A percentile compares a stretch with the other conserved stretches of the same genome.
phyloP scores from a whole-genome alignment of 257 asterid species.

The Solanum acaule region DNA sequence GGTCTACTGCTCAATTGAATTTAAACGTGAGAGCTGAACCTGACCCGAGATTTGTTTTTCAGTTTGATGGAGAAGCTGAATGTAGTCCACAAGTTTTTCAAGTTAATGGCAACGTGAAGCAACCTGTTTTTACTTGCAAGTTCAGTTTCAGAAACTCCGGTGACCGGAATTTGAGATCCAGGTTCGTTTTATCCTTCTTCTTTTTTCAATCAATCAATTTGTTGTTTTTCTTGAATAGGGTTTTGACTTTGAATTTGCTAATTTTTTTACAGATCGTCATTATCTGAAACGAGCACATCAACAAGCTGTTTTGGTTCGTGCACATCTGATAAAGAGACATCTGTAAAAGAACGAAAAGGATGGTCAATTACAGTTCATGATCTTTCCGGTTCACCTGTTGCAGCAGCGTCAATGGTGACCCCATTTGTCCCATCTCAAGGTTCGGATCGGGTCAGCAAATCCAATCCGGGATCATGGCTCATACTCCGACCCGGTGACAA shows the following conservation, averaged over 20 bases:
- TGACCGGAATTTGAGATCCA: slow-evolving; percentile 70
- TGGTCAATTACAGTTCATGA: slow-evolving; percentile 98
- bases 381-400: slow-evolving; percentile 92
- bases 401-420: slow-evolving; percentile 93
- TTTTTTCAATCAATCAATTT: neutral
- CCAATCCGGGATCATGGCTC: slow-evolving; percentile 98
- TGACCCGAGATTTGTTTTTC: slow-evolving; percentile 95
- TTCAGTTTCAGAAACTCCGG: slow-evolving; percentile 61
- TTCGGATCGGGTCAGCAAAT: slow-evolving; percentile 54
- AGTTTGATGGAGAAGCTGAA: slow-evolving; percentile 92
- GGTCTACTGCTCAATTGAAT: slow-evolving; percentile 41
- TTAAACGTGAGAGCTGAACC: slow-evolving; percentile 70
- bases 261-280: slow-evolving; percentile 48
- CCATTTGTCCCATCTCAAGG: slow-evolving; percentile 94
- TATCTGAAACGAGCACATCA: slow-evolving; percentile 65
- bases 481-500: slow-evolving; percentile 76
- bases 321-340: slow-evolving; percentile 22
- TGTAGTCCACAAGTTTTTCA: slow-evolving; percentile 97
- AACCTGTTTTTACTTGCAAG: slow-evolving; percentile 92
- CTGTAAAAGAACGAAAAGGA: slow-evolving; percentile 66
- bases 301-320: slow-evolving; percentile 43
- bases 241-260: neutral
- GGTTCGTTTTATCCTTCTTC: slow-evolving; percentile 28
- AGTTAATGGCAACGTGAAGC: slow-evolving; percentile 80
- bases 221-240: neutral